Percentiles rank a stretch among this genome's conserved stretches.
These are phyloP conservation scores for Lolium multiflorum DNA, from an alignment of 176 grass and related monocot genomes.

Conservation along the genomic window DNA sequence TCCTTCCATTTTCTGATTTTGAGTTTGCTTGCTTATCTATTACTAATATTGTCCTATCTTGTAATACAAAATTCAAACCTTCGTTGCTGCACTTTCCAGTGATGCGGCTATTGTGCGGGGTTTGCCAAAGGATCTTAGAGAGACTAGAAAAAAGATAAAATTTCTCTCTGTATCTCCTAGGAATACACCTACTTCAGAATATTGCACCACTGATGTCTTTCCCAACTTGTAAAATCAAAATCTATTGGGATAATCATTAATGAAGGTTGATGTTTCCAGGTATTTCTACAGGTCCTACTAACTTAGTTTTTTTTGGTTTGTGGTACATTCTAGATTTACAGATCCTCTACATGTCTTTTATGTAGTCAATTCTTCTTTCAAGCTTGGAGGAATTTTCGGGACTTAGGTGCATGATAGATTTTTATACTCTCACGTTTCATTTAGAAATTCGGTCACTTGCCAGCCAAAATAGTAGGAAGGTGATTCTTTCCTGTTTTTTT, in stretches of 20 bases:
- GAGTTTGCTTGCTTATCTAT: constrained; percentile 29
- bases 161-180: constrained; percentile 90
- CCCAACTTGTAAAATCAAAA: constrained; percentile 87
- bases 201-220: constrained; percentile 75
- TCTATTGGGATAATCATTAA: constrained; percentile 87
- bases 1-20: constrained; percentile 28
- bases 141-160: constrained; percentile 88
- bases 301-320: constrained; percentile 34
- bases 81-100: constrained; percentile 73
- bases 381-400: constrained; percentile 85
- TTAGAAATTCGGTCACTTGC: constrained; percentile 79
- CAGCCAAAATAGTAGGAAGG: constrained; percentile 17
- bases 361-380: constrained; percentile 80
- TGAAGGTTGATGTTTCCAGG: constrained; percentile 95
- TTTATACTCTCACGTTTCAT: constrained; percentile 88
- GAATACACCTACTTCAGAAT: constrained; percentile 66
- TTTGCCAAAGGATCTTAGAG: constrained; percentile 83
- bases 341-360: constrained; percentile 14
- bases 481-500: no score
- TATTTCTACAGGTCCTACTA: constrained; percentile 45
- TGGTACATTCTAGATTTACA: constrained; percentile 35
- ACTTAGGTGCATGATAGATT: constrained; percentile 91
- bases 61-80: constrained; percentile 95
- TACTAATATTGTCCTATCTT: constrained; percentile 22
- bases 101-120: constrained; percentile 78